These are phyloP conservation scores for Rubia balearica DNA, from an alignment of 305 asterid genomes.

Conservation along the genomic window DNA sequence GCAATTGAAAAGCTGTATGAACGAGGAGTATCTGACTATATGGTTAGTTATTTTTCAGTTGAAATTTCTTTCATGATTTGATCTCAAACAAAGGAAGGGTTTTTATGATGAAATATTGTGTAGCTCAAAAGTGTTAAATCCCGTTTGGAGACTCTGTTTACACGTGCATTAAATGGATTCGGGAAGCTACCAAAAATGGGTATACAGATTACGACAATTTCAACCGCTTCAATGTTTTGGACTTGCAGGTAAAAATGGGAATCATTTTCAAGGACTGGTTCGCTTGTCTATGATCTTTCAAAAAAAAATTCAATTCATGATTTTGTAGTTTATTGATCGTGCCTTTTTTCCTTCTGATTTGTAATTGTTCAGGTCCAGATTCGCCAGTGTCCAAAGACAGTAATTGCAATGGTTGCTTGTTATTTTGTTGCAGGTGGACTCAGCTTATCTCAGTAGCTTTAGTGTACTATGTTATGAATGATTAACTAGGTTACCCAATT, in stretches of 20 bases:
- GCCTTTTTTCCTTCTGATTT: neutral
- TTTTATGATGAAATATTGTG: neutral
- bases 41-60: conserved; percentile 44
- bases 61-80: conserved; percentile 3
- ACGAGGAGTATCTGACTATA: conserved; percentile 79
- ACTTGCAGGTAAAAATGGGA: neutral
- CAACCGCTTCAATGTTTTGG: neutral
- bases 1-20: conserved; percentile 69
- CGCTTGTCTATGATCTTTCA: neutral
- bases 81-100: neutral
- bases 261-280: neutral
- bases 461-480: neutral
- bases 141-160: neutral
- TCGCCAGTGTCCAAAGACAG: neutral
- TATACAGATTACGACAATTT: neutral
- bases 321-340: neutral
- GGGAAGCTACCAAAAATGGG: conserved; percentile 17
- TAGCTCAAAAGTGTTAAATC: conserved; percentile 1
- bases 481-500: neutral
- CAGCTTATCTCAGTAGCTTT: too few species aligned
- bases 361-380: neutral
- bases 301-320: too few species aligned
- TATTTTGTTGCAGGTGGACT: too few species aligned
- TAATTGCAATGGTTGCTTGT: neutral
- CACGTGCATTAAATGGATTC: too few species aligned